These are phyloP conservation scores for Pichia cabralensis DNA, from an alignment of 805 yeast genomes.

Conservation along the genomic window DNA sequence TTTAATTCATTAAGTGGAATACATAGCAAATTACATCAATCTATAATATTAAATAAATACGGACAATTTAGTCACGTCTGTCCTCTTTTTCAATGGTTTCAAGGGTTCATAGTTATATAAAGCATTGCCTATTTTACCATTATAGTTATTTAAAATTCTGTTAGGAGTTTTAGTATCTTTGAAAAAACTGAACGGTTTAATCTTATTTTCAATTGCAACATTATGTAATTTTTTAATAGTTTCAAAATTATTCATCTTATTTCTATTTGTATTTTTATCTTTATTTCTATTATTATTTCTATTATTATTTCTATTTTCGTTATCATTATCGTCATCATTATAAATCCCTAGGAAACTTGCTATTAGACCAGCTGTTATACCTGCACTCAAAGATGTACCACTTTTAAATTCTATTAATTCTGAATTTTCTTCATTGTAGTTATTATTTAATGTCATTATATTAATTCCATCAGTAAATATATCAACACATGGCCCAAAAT, in stretches of 20 bases:
- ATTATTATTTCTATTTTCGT: too few species aligned
- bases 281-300: too few species aligned
- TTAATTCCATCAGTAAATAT: conserved; percentile 40
- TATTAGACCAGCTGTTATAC: conserved; percentile 34
- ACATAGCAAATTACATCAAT: too few species aligned
- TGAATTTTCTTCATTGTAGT: conserved; percentile 19
- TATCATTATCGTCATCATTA: conserved; percentile 16
- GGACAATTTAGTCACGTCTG: too few species aligned
- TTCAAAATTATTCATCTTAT: too few species aligned
- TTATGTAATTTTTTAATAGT: not conserved
- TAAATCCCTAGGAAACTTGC: conserved; percentile 36
- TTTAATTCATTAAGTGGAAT: too few species aligned
- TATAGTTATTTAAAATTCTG: conserved; percentile 15
- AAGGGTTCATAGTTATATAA: too few species aligned
- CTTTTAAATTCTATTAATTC: conserved; percentile 21
- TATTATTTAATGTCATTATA: conserved; percentile 31
- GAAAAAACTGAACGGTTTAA: conserved; percentile 3
- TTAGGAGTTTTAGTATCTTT: conserved; percentile 11
- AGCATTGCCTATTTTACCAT: too few species aligned
- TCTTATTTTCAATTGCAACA: conserved; percentile 11
- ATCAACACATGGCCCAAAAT: conserved; percentile 46
- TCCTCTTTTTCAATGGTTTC: too few species aligned
- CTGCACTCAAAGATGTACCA: conserved; percentile 44
- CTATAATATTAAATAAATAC: too few species aligned
- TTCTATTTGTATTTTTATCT: too few species aligned